Evolutionary conservation across 2,329 filamentous ascomycete genomes (phyloP).

Genomic region (Plenodomus lindquistii): DNA sequence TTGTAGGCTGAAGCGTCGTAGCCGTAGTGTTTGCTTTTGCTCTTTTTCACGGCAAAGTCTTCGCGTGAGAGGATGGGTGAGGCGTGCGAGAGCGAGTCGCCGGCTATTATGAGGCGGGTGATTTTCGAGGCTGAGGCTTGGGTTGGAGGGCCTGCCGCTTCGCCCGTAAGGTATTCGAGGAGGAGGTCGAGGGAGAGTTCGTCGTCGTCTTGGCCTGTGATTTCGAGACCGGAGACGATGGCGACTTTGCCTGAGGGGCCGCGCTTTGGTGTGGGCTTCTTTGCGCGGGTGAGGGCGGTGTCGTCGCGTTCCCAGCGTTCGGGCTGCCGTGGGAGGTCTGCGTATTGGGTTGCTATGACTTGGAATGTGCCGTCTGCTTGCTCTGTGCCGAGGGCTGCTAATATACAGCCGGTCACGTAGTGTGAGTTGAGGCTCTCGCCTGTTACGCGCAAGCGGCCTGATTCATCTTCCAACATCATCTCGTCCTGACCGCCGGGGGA

Average conservation of each 20-base stretch:
- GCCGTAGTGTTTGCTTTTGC: conserved; percentile 67
- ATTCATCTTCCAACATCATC: conserved; percentile 94
- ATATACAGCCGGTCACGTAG: conserved; percentile 88
- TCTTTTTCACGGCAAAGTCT: conserved; percentile 48
- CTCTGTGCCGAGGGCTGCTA: conserved; percentile 94
- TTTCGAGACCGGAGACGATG: conserved; percentile 83
- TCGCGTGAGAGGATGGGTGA: conserved; percentile 53
- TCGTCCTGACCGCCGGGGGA: conserved; percentile 65
- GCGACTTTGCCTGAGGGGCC: conserved; percentile 72
- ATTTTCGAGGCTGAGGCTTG: conserved; percentile 69
- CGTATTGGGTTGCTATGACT: conserved; percentile 84
- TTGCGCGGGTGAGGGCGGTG: conserved; percentile 39
- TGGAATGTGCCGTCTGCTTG: conserved; percentile 91
- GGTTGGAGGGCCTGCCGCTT: conserved; percentile 65
- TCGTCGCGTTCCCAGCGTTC: conserved; percentile 75
- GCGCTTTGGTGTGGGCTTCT: conserved; percentile 43
- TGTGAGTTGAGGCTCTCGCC: conserved; percentile 70
- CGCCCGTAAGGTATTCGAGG: conserved; percentile 85
- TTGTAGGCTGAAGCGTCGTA: not conserved
- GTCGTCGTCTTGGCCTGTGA: conserved; percentile 76
- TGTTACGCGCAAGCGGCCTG: conserved; percentile 79
- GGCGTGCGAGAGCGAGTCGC: conserved; percentile 73
- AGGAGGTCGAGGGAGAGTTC: conserved; percentile 76
- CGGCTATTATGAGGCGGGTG: conserved; percentile 84
- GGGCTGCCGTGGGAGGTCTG: conserved; percentile 82